Percentiles rank a stretch among this genome's conserved stretches.
phyloP scores from a whole-genome alignment of 306 rosid genomes.

The Dalbergia cochinchinensis region DNA sequence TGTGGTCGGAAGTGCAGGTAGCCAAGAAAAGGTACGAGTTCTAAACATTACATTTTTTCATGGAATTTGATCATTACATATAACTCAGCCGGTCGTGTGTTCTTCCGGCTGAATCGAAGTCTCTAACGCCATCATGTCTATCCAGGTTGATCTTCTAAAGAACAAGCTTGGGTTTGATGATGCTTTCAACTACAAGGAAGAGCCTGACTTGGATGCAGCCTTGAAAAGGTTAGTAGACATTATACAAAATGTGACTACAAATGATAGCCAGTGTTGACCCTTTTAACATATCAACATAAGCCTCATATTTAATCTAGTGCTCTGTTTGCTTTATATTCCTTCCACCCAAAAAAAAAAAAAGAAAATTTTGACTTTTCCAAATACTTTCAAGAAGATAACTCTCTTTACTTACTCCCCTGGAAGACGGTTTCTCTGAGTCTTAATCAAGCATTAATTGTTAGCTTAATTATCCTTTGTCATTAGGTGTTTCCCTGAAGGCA shows the following conservation, averaged over 20 bases:
- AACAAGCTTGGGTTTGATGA: conserved; percentile 50
- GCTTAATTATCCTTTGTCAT: background rate
- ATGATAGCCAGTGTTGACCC: background rate
- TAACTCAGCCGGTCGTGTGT: background rate
- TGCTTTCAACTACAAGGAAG: conserved; percentile 51
- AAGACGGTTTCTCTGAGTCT: background rate
- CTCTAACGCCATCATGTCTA: conserved; percentile 3
- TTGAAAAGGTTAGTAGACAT: conserved; percentile 37
- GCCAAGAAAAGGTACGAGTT: conserved; percentile 40
- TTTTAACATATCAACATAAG: no score
- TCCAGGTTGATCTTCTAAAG: conserved; percentile 50
- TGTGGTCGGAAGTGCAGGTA: conserved; percentile 53
- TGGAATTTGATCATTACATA: background rate
- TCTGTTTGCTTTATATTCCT: no score
- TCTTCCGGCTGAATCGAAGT: background rate
- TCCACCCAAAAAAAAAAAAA: no score
- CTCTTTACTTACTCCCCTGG: background rate
- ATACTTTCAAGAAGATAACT: no score
- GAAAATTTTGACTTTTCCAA: no score
- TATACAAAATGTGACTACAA: background rate
- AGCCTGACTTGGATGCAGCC: conserved; percentile 46
- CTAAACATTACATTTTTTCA: background rate
- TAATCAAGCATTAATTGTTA: background rate
- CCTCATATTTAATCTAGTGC: no score
- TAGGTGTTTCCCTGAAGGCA: conserved; percentile 52